These are phyloP conservation scores for Lichina pygmaea DNA, from an alignment of 495 filamentous ascomycete genomes.

Conservation along the genomic window DNA sequence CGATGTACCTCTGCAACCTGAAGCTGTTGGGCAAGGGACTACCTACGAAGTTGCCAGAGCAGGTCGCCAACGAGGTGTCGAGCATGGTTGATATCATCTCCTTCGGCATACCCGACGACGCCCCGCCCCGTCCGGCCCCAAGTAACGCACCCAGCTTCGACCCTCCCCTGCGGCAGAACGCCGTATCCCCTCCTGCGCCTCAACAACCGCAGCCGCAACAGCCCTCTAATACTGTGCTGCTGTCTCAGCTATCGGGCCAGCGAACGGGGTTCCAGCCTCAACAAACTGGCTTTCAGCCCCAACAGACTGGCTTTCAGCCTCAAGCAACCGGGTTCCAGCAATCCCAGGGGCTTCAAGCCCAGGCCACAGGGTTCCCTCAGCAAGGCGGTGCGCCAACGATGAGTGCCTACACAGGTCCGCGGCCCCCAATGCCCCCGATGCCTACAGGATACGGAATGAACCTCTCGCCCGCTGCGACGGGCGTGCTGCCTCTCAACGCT, in stretches of 20 bases:
- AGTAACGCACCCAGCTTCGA: slow-evolving; percentile 66
- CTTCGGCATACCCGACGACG: slow-evolving; percentile 68
- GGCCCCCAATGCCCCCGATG: slow-evolving; percentile 88
- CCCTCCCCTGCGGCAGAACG: slow-evolving; percentile 29
- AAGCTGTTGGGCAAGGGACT: slow-evolving; percentile 66
- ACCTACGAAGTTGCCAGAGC: slow-evolving; percentile 50
- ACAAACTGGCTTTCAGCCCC: slow-evolving; percentile 18
- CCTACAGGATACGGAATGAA: slow-evolving; percentile 49
- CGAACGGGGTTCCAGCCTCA: slow-evolving; percentile 45
- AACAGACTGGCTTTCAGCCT: slow-evolving; percentile 18
- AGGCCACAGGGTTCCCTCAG: slow-evolving; percentile 16
- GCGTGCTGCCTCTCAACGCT: slow-evolving; percentile 41
- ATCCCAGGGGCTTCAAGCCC: slow-evolving; percentile 18
- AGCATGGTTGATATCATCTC: slow-evolving; percentile 99
- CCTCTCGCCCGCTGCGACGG: slow-evolving; percentile 38
- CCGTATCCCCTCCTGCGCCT: slow-evolving; percentile 39
- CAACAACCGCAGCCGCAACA: slow-evolving; percentile 71
- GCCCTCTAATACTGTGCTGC: slow-evolving; percentile 45
- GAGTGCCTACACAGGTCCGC: slow-evolving; percentile 42
- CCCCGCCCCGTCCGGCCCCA: slow-evolving; percentile 20
- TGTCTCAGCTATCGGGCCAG: slow-evolving; percentile 46
- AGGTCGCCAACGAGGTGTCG: slow-evolving; percentile 83
- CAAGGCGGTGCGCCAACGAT: slow-evolving; percentile 29
- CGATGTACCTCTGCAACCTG: slow-evolving; percentile 96
- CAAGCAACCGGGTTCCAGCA: slow-evolving; percentile 14